A percentile compares a stretch with the other conserved stretches of the same genome.
phyloP scores from a whole-genome alignment of 129 eudicot species.

The Centrapalus pauciflorus region DNA sequence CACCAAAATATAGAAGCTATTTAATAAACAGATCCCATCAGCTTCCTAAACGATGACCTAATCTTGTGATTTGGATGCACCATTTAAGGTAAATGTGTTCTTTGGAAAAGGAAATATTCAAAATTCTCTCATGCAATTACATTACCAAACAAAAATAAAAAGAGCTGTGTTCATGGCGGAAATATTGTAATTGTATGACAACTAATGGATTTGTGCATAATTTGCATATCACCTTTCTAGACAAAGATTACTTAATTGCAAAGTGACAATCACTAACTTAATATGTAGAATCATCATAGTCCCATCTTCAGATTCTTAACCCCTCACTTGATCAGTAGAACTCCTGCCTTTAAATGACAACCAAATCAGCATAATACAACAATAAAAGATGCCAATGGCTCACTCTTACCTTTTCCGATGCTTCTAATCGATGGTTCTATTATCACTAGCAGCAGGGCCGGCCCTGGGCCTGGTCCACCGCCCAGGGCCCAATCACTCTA shows the following conservation, averaged over 20 bases:
- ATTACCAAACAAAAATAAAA: not conserved
- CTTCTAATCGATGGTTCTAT: too few relatives aligned
- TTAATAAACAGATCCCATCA: not conserved
- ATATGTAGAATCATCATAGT: not conserved
- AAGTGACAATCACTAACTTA: not conserved
- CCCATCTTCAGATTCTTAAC: not conserved
- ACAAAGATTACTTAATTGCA: not conserved
- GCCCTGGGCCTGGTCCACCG: too few relatives aligned
- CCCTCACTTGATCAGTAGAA: not conserved
- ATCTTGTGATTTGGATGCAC: not conserved
- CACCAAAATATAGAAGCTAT: constrained; percentile 5
- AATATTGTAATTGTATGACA: not conserved
- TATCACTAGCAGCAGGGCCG: too few relatives aligned
- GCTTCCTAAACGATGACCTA: constrained; percentile 3
- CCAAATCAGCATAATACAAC: not conserved
- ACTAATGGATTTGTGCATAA: not conserved
- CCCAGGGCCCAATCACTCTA: too few relatives aligned
- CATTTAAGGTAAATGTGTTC: constrained; percentile 4
- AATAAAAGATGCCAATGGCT: not conserved
- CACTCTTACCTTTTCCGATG: too few relatives aligned
- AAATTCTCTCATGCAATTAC: constrained; percentile 2
- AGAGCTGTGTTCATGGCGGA: not conserved
- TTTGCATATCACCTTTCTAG: not conserved
- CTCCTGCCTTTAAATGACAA: not conserved
- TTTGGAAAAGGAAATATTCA: not conserved